Conservation (phyloP, 179 eudicot genomes). For the Silene vulgaris region DNA sequence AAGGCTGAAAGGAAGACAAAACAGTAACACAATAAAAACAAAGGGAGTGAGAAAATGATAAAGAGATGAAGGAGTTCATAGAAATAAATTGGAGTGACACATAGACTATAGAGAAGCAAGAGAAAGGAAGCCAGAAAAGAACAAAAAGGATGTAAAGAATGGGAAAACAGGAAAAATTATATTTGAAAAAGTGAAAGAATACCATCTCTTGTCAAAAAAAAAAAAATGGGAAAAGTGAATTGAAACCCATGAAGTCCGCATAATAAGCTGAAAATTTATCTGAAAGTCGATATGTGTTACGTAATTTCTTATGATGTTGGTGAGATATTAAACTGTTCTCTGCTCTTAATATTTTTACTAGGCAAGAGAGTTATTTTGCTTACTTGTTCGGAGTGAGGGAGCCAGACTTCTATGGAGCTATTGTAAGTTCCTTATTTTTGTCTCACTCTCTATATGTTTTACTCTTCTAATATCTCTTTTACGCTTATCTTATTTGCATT, state of each 20-base stretch:
- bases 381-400: constrained; percentile 93
- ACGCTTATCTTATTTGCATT: background rate
- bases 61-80: background rate
- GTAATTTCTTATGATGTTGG: background rate
- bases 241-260: background rate
- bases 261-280: background rate
- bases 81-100: background rate
- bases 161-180: background rate
- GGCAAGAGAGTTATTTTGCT: constrained; percentile 99
- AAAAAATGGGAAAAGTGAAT: background rate
- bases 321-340: constrained; percentile 19
- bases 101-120: background rate
- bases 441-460: background rate
- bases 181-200: background rate
- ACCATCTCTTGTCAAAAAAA: background rate
- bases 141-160: background rate
- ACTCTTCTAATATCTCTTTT: background rate
- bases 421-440: constrained; percentile 55
- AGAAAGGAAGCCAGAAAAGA: background rate
- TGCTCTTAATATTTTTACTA: constrained; percentile 23
- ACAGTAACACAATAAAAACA: background rate
- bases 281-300: background rate
- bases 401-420: constrained; percentile 92
- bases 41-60: background rate
- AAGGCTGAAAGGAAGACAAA: background rate